These are phyloP conservation scores for Chlorella sp. DNA, from an alignment of 139 green algal species.

Conservation along the genomic window DNA sequence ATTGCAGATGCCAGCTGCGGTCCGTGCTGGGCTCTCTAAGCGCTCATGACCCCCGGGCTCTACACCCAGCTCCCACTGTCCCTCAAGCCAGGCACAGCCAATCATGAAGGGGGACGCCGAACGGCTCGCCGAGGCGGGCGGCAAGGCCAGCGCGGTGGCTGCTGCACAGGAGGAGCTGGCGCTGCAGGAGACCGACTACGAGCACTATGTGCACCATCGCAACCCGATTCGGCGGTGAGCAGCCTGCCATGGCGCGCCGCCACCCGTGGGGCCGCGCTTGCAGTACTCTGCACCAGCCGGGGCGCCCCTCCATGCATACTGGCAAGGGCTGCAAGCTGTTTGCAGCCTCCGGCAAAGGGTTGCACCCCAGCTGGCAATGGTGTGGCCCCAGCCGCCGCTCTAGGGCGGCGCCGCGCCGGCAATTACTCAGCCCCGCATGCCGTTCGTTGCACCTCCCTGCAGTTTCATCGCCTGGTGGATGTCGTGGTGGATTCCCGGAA, in stretches of 20 bases:
- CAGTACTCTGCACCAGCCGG: neutral
- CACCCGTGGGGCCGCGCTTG: neutral
- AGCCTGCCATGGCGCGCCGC: neutral
- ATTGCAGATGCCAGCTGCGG: too few species aligned
- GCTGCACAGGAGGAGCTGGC: too few species aligned
- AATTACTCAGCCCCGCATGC: too few species aligned
- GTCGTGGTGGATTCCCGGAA: conserved; percentile 16
- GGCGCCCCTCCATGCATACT: neutral
- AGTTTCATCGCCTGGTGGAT: conserved; percentile 23
- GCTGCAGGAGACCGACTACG: neutral
- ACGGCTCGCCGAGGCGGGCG: neutral
- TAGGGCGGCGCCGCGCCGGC: neutral
- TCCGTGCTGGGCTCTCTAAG: too few species aligned
- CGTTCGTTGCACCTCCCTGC: neutral
- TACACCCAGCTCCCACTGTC: too few species aligned
- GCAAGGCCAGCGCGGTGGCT: too few species aligned
- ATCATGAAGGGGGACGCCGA: neutral
- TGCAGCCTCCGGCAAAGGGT: too few species aligned
- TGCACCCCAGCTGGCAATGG: neutral
- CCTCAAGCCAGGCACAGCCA: too few species aligned
- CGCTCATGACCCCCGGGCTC: too few species aligned
- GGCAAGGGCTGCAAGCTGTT: too few species aligned
- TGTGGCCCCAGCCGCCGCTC: neutral
- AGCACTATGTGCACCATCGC: neutral
- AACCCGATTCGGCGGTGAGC: conserved; percentile 1